Conservation (phyloP, 1,284 basidiomycete species). For the Apiotrichum montevideense region DNA sequence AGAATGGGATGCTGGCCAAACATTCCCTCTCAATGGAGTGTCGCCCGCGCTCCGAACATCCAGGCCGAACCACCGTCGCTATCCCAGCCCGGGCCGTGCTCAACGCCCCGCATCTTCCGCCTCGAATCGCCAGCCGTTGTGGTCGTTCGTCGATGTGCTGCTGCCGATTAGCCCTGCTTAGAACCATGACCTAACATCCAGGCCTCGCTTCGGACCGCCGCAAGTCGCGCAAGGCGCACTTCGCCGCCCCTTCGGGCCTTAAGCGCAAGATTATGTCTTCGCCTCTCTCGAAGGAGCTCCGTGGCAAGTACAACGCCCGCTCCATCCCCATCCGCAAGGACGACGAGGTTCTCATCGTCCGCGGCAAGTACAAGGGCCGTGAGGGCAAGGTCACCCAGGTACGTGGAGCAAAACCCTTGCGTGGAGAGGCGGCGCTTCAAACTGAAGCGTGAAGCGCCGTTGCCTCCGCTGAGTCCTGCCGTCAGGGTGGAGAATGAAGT, state of each 20-base stretch:
- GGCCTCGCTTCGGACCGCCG: constrained; percentile 58
- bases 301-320: constrained; percentile 84
- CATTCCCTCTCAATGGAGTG: too few species aligned
- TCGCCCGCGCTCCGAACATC: too few species aligned
- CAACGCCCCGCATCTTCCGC: too few species aligned
- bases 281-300: constrained; percentile 90
- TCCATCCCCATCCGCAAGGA: constrained; percentile 96
- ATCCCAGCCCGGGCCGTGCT: too few species aligned
- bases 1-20: too few species aligned
- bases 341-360: constrained; percentile 94
- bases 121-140: too few species aligned
- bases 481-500: not conserved
- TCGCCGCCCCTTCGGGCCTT: constrained; percentile 81
- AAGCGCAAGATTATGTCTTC: constrained; percentile 98
- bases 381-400: constrained; percentile 92
- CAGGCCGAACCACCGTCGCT: too few species aligned
- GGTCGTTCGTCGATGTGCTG: not conserved
- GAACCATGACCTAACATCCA: constrained; percentile 8
- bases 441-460: constrained; percentile 5
- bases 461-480: not conserved
- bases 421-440: constrained; percentile 5
- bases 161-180: not conserved
- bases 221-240: constrained; percentile 96
- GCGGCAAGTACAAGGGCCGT: constrained; percentile 94
- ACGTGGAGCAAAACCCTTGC: constrained; percentile 12